Evolutionary conservation across 768 basidiomycete genomes (phyloP), one percentile per base, ranked within the genome.

Genomic region (Tulasnella sp.): DNA sequence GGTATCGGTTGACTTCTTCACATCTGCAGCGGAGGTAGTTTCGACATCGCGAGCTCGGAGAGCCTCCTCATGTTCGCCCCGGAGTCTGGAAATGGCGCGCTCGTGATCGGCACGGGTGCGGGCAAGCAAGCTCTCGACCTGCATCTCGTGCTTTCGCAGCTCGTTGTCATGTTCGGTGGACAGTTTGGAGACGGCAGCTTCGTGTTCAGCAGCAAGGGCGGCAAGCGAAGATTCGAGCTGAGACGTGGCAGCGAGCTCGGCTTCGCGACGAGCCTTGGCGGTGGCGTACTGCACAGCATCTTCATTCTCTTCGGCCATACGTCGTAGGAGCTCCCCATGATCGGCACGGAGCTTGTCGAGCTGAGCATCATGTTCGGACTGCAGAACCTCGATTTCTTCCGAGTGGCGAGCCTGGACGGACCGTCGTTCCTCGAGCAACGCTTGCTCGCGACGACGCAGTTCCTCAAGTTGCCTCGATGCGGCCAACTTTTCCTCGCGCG

Each of bases 381-480:
- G 88, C 31, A 90, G 88, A 44, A 78, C 50, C 1, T 82, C 81
- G 58, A 82, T 76, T 87, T 85, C 82, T 91, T 87, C 76, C 92
- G 85, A n/a, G 75, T 81, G 80, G 42, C 72, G 40, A 54, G 82
- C 80, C 74, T 83, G n/a, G 85, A 81, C 72, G 87, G 86, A 22
- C 90, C 82, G 34, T 58, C 75, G 80, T 34, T 82, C 80, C 44
- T 83, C 80, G 11, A 82, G 41, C 72, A 95, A 86, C 44, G 89
- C 88, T 20, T 87, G 87, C 84, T 94, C 93, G 64, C 88, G 91
- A 76, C 88, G 84, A 83, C 89, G 88, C 69, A 91, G 87, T 74
- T 89, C 87, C 82, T 93, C 90, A 16, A 95, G 85, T 54, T 87
- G 86, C 18, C 83, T 83, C 11, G 92, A 84, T 75, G 90, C 88